phyloP scores from a whole-genome alignment of 1,284 basidiomycete genomes.

The Rhizoctonia solani region DNA sequence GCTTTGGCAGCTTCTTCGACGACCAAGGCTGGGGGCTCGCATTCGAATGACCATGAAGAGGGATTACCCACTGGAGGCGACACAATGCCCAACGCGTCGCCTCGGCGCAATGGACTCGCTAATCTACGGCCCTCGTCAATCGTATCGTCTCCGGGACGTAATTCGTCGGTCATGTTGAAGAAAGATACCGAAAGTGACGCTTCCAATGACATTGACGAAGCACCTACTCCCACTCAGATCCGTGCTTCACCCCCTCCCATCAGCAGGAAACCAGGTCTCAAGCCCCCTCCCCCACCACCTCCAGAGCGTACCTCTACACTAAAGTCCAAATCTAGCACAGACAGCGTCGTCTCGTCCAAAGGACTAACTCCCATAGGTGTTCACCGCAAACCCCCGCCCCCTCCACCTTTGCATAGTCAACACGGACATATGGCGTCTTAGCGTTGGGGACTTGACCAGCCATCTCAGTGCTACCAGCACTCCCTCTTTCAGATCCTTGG shows the following conservation, averaged over 20 bases:
- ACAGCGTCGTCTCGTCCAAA: conserved; percentile 15
- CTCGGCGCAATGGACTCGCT: conserved; percentile 8
- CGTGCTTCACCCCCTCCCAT: conserved; percentile 2
- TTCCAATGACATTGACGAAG: conserved; percentile 10
- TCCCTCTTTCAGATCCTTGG: conserved; percentile 17
- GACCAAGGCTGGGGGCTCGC: background rate
- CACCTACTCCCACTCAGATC: background rate
- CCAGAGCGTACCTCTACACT: conserved; percentile 2
- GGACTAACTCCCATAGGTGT: conserved; percentile 15
- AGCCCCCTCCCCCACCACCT: conserved; percentile 24
- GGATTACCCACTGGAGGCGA: background rate
- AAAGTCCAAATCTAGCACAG: conserved; percentile 11
- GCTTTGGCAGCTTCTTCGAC: conserved; percentile 17
- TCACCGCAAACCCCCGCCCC: conserved; percentile 27
- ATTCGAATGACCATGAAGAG: conserved; percentile 6
- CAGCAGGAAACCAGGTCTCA: conserved; percentile 10
- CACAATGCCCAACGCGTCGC: conserved; percentile 2
- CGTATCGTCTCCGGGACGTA: background rate
- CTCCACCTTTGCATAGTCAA: background rate
- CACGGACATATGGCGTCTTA: conserved; percentile 22
- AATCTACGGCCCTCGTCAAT: background rate
- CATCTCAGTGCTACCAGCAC: conserved; percentile 1
- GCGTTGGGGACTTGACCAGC: conserved; percentile 19
- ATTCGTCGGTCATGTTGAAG: background rate
- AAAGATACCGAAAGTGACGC: conserved; percentile 12